Base-by-base conservation (phyloP, 2,329 filamentous ascomycete genomes). In the Aureobasidium zeae region DNA sequence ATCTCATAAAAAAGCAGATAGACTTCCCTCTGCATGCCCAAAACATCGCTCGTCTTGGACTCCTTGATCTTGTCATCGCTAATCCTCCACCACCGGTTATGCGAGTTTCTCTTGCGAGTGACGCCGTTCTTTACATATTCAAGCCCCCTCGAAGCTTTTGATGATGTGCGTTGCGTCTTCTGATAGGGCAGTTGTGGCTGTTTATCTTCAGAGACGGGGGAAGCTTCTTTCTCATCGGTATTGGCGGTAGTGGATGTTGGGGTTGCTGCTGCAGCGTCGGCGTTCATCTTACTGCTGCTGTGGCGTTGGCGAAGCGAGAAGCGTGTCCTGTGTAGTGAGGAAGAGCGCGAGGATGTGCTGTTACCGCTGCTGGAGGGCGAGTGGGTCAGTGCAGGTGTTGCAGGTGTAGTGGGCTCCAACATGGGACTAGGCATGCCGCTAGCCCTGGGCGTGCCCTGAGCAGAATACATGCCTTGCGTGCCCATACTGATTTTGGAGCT, bases 21-120 rank as follows among this genome's bases (percentile, higher is more conserved):
- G 1, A 96, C 89, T 63, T 98, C 91, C 55, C 81, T 82, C 64
- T 95, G 87, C 87, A 95, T 94, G 6, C 79, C 78, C 46, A 98
- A 63, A 5, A 98, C 86, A 53, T 98, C 91, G 44, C 74, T 77
- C 5, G 88, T 96, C 69, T 88, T 94, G 52, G 86, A 83, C 64
- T 96, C 89, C 59, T 89, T 91, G 55, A 96, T 78, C 64, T 93
- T 94, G 52, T 98, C 91, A 60, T 98, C 91, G 52, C 88, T 95
- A 52, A 98, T 94, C 25, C 91, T 79, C 91, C 91, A 98, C 91
- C 91, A 98, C 29, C 83, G 79, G 57, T 93, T 82, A 32, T 73
- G 74, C 10, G 68, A 63, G 56, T 76, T 79, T 52, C 73, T 76
- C 31, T 49, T n/a, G n/a, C n/a, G n/a, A n/a, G n/a, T n/a, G n/a